Evolutionary conservation across 441 rosid genomes (phyloP).

Genomic region (Arabidopsis hybrid): DNA sequence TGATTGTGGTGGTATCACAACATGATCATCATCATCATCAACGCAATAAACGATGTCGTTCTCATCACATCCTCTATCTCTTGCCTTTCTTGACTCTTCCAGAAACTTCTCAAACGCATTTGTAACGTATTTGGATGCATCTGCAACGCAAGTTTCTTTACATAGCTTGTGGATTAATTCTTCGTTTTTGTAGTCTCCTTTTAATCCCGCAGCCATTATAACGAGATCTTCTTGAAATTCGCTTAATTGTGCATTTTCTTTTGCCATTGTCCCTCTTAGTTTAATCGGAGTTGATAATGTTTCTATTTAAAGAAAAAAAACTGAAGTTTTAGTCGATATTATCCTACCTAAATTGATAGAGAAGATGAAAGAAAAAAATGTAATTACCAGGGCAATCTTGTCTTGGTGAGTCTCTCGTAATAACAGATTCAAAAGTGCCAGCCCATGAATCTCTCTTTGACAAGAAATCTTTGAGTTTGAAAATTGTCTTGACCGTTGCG

Average conservation of each 20-base stretch:
- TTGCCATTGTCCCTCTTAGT: conserved; percentile 51
- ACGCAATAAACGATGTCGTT: conserved; percentile 40
- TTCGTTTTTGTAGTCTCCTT: conserved; percentile 63
- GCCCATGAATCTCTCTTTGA: conserved; percentile 97
- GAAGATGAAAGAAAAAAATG: neutral
- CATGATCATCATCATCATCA: conserved; percentile 32
- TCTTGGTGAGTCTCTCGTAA: conserved; percentile 69
- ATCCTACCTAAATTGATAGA: neutral
- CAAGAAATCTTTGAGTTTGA: conserved; percentile 73
- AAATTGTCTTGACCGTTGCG: conserved; percentile 85
- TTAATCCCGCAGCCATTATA: conserved; percentile 64
- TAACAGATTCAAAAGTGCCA: conserved; percentile 72
- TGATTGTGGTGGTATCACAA: conserved; percentile 26
- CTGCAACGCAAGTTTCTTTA: conserved; percentile 62
- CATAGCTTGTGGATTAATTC: conserved; percentile 54
- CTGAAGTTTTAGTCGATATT: neutral
- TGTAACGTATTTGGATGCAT: conserved; percentile 60
- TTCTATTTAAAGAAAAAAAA: conserved; percentile 40
- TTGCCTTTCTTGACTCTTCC: conserved; percentile 57
- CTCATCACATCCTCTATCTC: conserved; percentile 52
- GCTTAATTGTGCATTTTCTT: conserved; percentile 58
- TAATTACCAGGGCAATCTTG: conserved; percentile 80
- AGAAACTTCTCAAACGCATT: conserved; percentile 55
- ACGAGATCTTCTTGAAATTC: conserved; percentile 81
- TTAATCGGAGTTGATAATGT: conserved; percentile 57